These are phyloP conservation scores for Fusarium dlaminii DNA, from an alignment of 2,329 filamentous ascomycete genomes.

Conservation along the genomic window DNA sequence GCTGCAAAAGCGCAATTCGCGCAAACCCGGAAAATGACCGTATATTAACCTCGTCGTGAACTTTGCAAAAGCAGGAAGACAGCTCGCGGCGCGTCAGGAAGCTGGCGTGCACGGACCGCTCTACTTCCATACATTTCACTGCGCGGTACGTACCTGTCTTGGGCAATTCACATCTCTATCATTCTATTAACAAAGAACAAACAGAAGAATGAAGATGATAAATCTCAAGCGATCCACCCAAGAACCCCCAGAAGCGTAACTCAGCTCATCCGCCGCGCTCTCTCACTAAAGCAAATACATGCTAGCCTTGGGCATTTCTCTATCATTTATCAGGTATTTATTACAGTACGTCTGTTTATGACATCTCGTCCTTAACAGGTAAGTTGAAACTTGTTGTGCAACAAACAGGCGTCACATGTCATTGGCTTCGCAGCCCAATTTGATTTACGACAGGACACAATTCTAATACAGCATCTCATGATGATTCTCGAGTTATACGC, in stretches of 20 bases:
- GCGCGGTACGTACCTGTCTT: not conserved
- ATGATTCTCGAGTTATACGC: conserved; percentile 15
- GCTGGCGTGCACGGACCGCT: conserved; percentile 31
- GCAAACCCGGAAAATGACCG: conserved; percentile 17
- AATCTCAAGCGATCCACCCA: not conserved
- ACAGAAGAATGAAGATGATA: not conserved
- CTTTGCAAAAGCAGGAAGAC: conserved; percentile 20
- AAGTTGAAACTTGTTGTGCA: not conserved
- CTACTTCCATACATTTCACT: not conserved
- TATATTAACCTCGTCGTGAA: conserved; percentile 22
- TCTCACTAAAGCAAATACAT: not conserved
- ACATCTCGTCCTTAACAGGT: not conserved
- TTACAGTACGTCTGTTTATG: not conserved
- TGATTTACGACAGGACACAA: not conserved
- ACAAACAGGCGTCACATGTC: conserved; percentile 1
- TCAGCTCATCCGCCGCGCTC: not conserved
- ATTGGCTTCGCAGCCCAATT: not conserved
- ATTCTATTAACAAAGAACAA: not conserved
- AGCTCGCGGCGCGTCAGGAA: conserved; percentile 39
- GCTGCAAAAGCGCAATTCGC: conserved; percentile 22
- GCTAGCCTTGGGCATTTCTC: not conserved
- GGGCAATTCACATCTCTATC: not conserved
- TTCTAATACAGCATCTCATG: not conserved
- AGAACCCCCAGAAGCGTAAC: not conserved
- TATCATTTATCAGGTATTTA: not conserved